Conservation (phyloP, 176 grass and related monocot genomes). For the Raddia guianensis region DNA sequence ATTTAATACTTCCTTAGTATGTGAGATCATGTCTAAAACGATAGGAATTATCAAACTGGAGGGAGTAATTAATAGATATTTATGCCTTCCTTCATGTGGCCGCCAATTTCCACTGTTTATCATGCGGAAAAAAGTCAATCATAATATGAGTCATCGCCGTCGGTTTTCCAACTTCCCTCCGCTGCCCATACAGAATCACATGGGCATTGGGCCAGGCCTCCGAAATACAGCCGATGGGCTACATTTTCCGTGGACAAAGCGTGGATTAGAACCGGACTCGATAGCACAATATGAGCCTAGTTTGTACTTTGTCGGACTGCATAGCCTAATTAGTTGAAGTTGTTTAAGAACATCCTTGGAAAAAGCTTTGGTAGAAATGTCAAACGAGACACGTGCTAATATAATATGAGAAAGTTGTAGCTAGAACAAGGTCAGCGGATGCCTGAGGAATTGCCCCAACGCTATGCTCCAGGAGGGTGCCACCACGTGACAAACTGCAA, state of each 20-base stretch:
- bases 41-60: no score
- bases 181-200: no score
- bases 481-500: no score
- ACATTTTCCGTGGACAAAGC: no score
- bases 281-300: background rate
- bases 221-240: no score
- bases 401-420: no score
- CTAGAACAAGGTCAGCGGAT: no score
- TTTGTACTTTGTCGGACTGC: background rate
- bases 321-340: background rate
- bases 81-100: background rate
- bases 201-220: no score
- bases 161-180: conserved; percentile 28
- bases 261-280: background rate
- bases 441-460: no score
- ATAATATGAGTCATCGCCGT: conserved; percentile 9
- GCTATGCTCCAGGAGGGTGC: no score
- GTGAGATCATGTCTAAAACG: no score
- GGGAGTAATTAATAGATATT: background rate
- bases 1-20: no score
- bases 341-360: background rate
- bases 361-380: background rate
- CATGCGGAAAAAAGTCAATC: background rate
- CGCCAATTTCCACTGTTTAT: background rate
- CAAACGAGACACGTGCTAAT: background rate